These are phyloP conservation scores for Penicillium sp. DNA, from an alignment of 2,329 filamentous ascomycete species.

Conservation along the genomic window DNA sequence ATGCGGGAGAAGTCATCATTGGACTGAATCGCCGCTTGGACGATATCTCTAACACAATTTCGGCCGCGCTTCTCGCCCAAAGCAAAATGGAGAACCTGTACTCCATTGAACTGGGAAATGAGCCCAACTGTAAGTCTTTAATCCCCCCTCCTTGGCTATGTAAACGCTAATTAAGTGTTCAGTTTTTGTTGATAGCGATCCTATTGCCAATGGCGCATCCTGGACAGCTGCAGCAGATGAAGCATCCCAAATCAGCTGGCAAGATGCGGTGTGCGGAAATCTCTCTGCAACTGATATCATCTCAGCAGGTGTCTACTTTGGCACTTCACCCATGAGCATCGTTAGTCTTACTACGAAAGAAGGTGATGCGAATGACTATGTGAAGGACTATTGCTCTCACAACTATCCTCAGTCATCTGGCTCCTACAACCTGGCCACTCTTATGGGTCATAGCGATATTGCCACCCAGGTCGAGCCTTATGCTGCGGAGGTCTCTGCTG, in stretches of 20 bases:
- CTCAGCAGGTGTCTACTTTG: constrained; percentile 40
- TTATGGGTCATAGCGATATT: constrained; percentile 50
- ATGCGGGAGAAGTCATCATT: constrained; percentile 52
- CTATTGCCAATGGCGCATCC: constrained; percentile 24
- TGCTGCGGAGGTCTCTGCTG: constrained; percentile 44
- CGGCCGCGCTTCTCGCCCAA: constrained; percentile 50
- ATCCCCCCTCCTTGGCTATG: neutral
- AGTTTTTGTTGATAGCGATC: constrained; percentile 30
- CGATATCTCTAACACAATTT: constrained; percentile 55
- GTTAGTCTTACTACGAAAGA: constrained; percentile 39
- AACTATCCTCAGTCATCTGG: constrained; percentile 48
- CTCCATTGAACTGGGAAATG: constrained; percentile 59
- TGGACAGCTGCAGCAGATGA: constrained; percentile 38
- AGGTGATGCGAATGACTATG: constrained; percentile 40
- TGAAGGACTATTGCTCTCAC: constrained; percentile 49
- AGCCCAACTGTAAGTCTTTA: constrained; percentile 52
- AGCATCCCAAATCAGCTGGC: constrained; percentile 36
- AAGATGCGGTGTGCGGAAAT: constrained; percentile 33
- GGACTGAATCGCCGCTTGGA: constrained; percentile 56
- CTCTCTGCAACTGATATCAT: constrained; percentile 30
- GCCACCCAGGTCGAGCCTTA: constrained; percentile 43
- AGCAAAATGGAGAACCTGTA: constrained; percentile 50
- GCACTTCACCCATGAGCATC: constrained; percentile 39
- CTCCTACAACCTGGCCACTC: constrained; percentile 42
- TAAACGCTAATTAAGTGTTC: neutral